Evolutionary conservation across 2,329 filamentous ascomycete species (phyloP), one percentile per base, ranked within the genome.

Genomic region (Aspergillus sp.): DNA sequence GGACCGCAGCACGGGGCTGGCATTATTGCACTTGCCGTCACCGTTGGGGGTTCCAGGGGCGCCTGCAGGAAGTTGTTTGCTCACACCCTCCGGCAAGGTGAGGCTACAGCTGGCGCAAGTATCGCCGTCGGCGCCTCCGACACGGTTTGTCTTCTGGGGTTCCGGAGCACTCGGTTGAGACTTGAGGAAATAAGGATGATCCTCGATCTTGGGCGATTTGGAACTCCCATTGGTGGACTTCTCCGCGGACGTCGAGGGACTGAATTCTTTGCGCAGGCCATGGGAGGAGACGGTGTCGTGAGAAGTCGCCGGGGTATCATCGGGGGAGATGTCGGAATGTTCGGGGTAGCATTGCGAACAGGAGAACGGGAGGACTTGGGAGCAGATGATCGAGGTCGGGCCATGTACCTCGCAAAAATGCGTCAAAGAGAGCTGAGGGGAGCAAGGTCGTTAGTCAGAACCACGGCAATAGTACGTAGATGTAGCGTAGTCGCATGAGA

Each of bases 321-420:
- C 76, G 59, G 80, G 75, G 63, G 79, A 69, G 66, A 71, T 54
- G 56, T 75, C 71, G 69, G 73, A 51, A 61, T 68, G 62, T 46
- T 78, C 74, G 49, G 76, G 75, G 55, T 77, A 79, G 71, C 84
- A 86, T 68, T 82, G 79, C 51, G 75, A 71, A 68, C 84, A 86
- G 57, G 82, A 77, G 58, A 83, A 77, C 14, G 82, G 82, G 52
- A 82, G 76, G 63, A 84, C 81, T 71, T 86, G 84, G 59, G 84
- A 86, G 73, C 84, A 86, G 64, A 86, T 82, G 72, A 86, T 85
- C 58, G 83, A 85, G 55, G 84, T 86, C 18, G 84, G 84, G 71
- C 84, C 84, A 80, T 86, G 83, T 73, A 84, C 78, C 76, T 86
- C 84, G 75, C 84, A 86, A 72, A 86, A 86, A 75, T 86, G 84